Evolutionary conservation across 768 basidiomycete genomes (phyloP), one percentile per base, ranked within the genome.

Genomic region (Xerocomellus intermedius): DNA sequence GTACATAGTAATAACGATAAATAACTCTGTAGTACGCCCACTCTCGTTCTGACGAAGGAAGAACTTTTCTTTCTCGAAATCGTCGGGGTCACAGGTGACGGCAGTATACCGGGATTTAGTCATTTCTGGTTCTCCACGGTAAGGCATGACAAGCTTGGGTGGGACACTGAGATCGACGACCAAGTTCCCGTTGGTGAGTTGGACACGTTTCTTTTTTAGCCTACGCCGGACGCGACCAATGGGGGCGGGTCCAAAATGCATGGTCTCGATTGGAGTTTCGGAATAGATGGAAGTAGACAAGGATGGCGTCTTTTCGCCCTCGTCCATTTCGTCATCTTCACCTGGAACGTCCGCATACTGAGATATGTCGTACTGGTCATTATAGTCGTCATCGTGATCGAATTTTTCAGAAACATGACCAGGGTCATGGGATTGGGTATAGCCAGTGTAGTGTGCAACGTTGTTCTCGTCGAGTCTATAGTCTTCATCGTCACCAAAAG

Each of bases 1-100:
- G 69, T 88, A 97, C 93, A 97, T 94, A 22, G 94, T 98, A 64
- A 98, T 89, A 54, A 93, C 91, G 67, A 98, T 89, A 74, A 96
- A 90, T 51, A 98, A 69, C 66, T 98, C 95, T 13, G 94, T 97
- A 52, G 86, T 81, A 50, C 94, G 79, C 30, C 85, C 84, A 57
- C 74, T 82, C 64, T 90, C 82, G 65, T 88, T 88, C 68, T 97
- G 95, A 48, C 94, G 79, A 30, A 98, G 77, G 56, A 86, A 89
- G 70, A 91, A 95, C 12, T 90, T 87, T 44, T 83, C 83, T 66
- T 79, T 82, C 71, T 90, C 85, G 66, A 95, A 97, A 33, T 95
- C 87, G 66, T 98, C 91, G 1, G 95, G 94, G 67, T 94, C 93
- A 69, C 94, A 93, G 10, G 94, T 97, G 6, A 95, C 89, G 0